Evolutionary conservation across 192 early-diverging fungal genomes (phyloP), one percentile per base, ranked within the genome.

Genomic region (Mortierella antarctica): DNA sequence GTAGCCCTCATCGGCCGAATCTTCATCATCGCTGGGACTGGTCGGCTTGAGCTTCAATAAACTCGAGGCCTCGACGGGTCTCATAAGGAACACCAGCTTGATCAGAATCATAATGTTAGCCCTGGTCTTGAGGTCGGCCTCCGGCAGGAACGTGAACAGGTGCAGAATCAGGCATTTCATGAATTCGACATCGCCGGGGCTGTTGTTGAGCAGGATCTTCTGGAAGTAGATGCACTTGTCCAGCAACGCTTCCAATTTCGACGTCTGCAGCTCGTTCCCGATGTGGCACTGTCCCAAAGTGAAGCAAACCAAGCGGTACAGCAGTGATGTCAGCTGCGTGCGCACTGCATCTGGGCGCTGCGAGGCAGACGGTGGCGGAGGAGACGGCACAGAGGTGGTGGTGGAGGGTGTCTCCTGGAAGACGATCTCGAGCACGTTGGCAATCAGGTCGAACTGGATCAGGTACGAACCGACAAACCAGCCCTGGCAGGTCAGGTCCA

Each of bases 161-260:
- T 93, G 88, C 63, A 90, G 84, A 46, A 89, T 84, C 41, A 93
- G 67, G 56, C 87, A 86, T 63, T 83, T 85, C 63, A 91, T 79
- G 57, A 91, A 93, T 47, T 93, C 91, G n/a, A 79, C 76, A 71
- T 93, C 92, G 0, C 63, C 85, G 40, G 91, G 88, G 23, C 72
- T 73, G 12, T 57, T 46, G 69, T 82, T 85, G 0, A 93, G 55
- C 17, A 93, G 75, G 49, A 93, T 82, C 76, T 88, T 90, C 78
- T 92, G 90, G 77, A 91, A 81, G 46, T 89, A 84, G 18, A 92
- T 87, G 21, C 87, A 84, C 60, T 90, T 87, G 54, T 86, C 74
- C 13, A 92, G 64, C 7, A 91, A 73, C 5, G 82, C 81, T 14
- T 63, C 74, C 12, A 83, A 62, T 7, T 73, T 63, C 0, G 83